Evolutionary conservation across 1,139 yeast species (phyloP), one percentile per base, ranked within the genome.

Genomic region (Kodamaea ohmeri): DNA sequence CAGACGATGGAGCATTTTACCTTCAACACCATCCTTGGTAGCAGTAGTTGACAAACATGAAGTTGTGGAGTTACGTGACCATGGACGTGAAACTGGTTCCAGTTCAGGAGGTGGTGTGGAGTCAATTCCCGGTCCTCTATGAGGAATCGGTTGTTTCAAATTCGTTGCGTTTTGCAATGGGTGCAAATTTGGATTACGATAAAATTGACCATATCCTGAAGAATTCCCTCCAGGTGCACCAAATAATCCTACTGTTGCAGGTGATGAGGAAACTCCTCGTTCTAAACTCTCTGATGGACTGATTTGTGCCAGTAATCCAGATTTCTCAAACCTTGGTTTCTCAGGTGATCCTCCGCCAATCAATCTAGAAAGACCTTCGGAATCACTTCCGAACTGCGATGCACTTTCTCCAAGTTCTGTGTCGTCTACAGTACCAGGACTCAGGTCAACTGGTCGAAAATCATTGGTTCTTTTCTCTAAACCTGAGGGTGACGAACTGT

Each of bases 1-100:
- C 24, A 55, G 56, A 26, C 55, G 61, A 48, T 73, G 78, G 35
- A 77, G 64, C 37, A 73, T 60, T 47, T 77, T 74, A 2, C 88
- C 88, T 54, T 81, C 87, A 6, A 80, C 59, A 0, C 88, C 88
- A 52, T 82, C 88, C 50, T 81, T 81, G 19, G 85, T 80, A 9
- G 88, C 88, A 2, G 84, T 80, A 15, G 83, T 80, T 0, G 87
- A 80, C 24, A 81, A 58, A 36, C 84, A 81, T 2, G 86, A 79
- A 2, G 82, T 75, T 25, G 76, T 74, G 14, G 86, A 79, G 34
- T 75, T 74, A 37, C 86, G 66, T 0, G 86, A 80, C 21, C 77
- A 52, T 0, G 85, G 83, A 40, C 84, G 65, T 4, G 78, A 71
- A 14, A 47, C 38, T 4, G 62, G 46, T 17, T 61, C 65, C n/a